phyloP scores from a whole-genome alignment of 306 rosid genomes.

The Abrus pulchellus region DNA sequence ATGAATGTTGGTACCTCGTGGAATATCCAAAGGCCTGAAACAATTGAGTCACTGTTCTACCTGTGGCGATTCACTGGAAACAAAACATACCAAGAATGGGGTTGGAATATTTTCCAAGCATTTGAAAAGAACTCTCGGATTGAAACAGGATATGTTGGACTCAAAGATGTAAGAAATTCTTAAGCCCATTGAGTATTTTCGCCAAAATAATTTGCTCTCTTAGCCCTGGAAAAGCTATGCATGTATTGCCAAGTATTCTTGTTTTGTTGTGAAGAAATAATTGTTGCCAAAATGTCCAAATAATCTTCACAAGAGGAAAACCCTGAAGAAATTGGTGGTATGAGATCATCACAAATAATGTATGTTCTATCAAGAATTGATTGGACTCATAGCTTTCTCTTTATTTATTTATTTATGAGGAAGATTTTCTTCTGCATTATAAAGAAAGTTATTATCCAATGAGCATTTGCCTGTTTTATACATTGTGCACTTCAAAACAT shows the following conservation, averaged over 20 bases:
- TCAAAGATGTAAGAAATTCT: slow-evolving; percentile 81
- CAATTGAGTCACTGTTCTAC: slow-evolving; percentile 92
- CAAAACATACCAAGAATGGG: slow-evolving; percentile 98
- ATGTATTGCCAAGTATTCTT: slow-evolving; percentile 9
- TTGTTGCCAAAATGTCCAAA: slow-evolving; percentile 33
- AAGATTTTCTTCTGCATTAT: slow-evolving; percentile 27
- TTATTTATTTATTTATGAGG: slow-evolving; percentile 20
- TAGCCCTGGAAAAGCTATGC: slow-evolving; percentile 37
- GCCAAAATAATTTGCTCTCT: slow-evolving; percentile 38
- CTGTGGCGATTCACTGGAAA: slow-evolving; percentile 95
- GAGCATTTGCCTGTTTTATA: slow-evolving; percentile 4
- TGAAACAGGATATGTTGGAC: slow-evolving; percentile 93
- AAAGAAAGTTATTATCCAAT: slow-evolving; percentile 11
- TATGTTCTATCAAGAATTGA: slow-evolving; percentile 5
- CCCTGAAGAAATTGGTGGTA: slow-evolving; percentile 12
- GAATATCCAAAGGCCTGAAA: slow-evolving; percentile 97
- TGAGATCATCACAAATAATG: slow-evolving; percentile 32
- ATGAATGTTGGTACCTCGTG: slow-evolving; percentile 95
- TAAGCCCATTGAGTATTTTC: slow-evolving; percentile 32
- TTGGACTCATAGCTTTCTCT: background rate
- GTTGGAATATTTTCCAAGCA: slow-evolving; percentile 97
- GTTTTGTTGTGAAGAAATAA: slow-evolving; percentile 7
- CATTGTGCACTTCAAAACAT: slow-evolving; percentile 35
- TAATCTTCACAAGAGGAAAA: slow-evolving; percentile 14
- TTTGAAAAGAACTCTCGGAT: slow-evolving; percentile 89